A percentile compares a stretch with the other conserved stretches of the same genome.
Conservation (phyloP, 2,329 filamentous ascomycete genomes). For the Emergomyces pasteurianus region DNA sequence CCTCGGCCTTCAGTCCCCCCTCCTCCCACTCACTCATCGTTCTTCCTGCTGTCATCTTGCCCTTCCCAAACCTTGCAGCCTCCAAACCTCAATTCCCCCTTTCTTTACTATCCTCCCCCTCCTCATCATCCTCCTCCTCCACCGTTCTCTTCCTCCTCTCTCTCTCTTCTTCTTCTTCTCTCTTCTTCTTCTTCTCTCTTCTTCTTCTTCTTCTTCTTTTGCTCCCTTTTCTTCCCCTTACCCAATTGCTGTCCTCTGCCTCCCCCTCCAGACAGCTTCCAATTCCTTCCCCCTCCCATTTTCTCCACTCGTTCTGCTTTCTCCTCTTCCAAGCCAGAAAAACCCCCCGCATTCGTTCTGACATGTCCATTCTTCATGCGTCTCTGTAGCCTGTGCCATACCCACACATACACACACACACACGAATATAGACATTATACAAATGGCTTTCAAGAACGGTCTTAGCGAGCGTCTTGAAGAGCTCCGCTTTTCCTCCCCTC, state of each 20-base stretch:
- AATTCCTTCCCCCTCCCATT: background rate
- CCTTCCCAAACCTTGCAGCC: background rate
- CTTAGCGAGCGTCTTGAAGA: conserved; percentile 62
- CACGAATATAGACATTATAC: background rate
- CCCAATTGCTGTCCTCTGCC: background rate
- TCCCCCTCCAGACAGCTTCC: background rate
- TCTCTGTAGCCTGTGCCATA: background rate
- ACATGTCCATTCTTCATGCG: conserved; percentile 17
- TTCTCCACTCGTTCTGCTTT: background rate
- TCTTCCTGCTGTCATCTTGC: background rate
- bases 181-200: background rate
- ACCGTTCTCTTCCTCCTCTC: no score
- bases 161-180: background rate
- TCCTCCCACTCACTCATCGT: background rate
- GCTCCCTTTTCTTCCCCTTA: background rate
- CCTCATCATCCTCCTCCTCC: no score
- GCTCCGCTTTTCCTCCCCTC: conserved; percentile 63
- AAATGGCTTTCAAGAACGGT: conserved; percentile 54
- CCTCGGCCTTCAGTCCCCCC: background rate
- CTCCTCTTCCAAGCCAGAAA: no score
- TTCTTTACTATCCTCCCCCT: no score
- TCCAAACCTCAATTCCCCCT: background rate
- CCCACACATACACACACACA: conserved; percentile 10
- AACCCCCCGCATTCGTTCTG: conserved; percentile 9
- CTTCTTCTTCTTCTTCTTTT: background rate